Evolutionary conservation across 306 rosid genomes (phyloP).

Genomic region (Lotus japonicus): DNA sequence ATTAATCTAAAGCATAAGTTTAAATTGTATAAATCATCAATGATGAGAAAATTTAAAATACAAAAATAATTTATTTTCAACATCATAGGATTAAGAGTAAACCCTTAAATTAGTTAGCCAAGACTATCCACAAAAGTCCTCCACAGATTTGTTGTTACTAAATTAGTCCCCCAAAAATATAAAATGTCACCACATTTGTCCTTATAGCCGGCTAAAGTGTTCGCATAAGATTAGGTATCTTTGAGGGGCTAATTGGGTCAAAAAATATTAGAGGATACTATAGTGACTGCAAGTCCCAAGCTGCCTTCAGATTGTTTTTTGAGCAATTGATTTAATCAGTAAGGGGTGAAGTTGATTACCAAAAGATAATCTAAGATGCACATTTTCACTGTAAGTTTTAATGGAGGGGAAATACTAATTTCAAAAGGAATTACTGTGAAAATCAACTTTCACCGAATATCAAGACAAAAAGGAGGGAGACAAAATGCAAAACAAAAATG

Average conservation of each 20-base stretch:
- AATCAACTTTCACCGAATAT: background rate
- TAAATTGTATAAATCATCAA: background rate
- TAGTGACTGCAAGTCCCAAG: background rate
- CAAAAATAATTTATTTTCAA: background rate
- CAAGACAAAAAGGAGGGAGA: background rate
- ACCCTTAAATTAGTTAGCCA: background rate
- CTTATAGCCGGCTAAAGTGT: background rate
- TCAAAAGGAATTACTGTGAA: background rate
- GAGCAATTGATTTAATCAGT: background rate
- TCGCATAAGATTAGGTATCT: background rate
- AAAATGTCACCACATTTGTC: background rate
- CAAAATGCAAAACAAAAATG: background rate
- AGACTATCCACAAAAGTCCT: background rate
- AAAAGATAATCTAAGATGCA: background rate
- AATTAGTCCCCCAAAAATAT: background rate
- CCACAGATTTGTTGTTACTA: background rate
- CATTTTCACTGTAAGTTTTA: constrained; percentile 6
- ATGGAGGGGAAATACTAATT: constrained; percentile 1
- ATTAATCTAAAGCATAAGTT: background rate
- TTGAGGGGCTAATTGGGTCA: background rate
- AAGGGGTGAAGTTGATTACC: background rate
- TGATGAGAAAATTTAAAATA: background rate
- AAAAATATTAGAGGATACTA: background rate
- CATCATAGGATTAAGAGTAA: constrained; percentile 9
- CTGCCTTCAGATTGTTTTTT: constrained; percentile 1